Evolutionary conservation across 2,329 filamentous ascomycete species (phyloP), one percentile per base, ranked within the genome.

Genomic region (Cyclaneusma minus): DNA sequence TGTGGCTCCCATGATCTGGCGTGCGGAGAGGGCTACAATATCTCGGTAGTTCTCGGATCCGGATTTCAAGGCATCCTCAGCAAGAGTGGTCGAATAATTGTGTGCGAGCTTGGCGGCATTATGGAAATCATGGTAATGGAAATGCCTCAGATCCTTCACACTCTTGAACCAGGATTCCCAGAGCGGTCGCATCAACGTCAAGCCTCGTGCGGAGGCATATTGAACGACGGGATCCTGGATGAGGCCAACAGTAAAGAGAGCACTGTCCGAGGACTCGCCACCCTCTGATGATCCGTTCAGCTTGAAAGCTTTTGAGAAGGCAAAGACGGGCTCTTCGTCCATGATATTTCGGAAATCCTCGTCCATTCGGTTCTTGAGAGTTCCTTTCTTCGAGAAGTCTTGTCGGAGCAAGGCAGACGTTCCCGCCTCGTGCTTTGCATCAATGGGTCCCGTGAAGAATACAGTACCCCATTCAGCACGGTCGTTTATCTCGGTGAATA

Each of bases 391-490:
- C 1, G 81, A 68, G 49, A 91, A 92, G 2, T 62, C 58, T 35
- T 70, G 68, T 27, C 81, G 68, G 13, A 89, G 54, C 6, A 60
- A 34, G 3, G 58, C 62, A 5, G 81, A 78, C 12, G 69, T 71
- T 16, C 80, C 82, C 35, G 67, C 68, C 50, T 87, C 71, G 44
- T 85, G 74, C 14, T 64, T 58, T 11, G 67, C 68, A 43, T 75
- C 64, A 35, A 60, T 55, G 13, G 82, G 79, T 2, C 62, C 81
- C 13, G 76, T 76, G 45, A 91, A 82, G 49, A 81, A 68, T 30
- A 91, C 50, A 15, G 71, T 76, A 4, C 83, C 83, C 83, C 83
- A 91, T 64, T 91, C 82, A 1, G 77, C 67, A 22, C 75, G 74
- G 41, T 91, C 83, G 22, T 53, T 53, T 29, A 64, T 64, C 48